These are phyloP conservation scores for Hyphopichia wangnamkhiaoensis DNA, from an alignment of 1,139 yeast genomes.

Conservation along the genomic window DNA sequence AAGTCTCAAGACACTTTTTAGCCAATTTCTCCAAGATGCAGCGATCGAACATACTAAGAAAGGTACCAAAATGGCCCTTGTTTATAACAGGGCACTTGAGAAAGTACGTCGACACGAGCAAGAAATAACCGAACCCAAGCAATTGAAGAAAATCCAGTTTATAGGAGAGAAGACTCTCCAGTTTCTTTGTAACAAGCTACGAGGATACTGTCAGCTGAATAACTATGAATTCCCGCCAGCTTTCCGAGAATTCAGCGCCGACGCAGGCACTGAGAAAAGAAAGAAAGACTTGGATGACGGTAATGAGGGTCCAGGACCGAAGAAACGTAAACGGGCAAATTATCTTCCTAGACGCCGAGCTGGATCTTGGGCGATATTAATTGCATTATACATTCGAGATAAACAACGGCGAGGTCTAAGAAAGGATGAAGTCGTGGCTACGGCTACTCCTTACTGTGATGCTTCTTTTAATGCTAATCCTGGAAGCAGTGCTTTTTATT, in stretches of 20 bases:
- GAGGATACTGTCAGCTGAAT: slow-evolving; percentile 47
- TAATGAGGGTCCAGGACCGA: slow-evolving; percentile 4
- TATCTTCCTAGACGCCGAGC: slow-evolving; percentile 80
- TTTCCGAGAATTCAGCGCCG: slow-evolving; percentile 19
- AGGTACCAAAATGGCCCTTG: slow-evolving; percentile 44
- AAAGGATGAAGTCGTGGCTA: slow-evolving; percentile 56
- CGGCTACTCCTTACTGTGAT: slow-evolving; percentile 65
- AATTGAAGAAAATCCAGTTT: slow-evolving; percentile 51
- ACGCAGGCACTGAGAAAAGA: background rate
- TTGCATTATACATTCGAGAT: slow-evolving; percentile 63
- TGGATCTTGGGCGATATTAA: slow-evolving; percentile 83
- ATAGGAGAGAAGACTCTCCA: slow-evolving; percentile 66
- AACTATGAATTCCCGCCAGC: slow-evolving; percentile 41
- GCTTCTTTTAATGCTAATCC: slow-evolving; percentile 66
- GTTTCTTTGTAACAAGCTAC: slow-evolving; percentile 41
- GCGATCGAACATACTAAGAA: slow-evolving; percentile 41
- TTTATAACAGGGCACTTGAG: slow-evolving; percentile 51
- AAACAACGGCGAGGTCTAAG: slow-evolving; percentile 51
- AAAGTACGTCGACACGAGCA: slow-evolving; percentile 41
- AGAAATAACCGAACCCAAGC: slow-evolving; percentile 48
- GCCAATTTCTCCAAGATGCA: slow-evolving; percentile 55
- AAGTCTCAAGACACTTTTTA: slow-evolving; percentile 29
- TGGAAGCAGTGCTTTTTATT: slow-evolving; percentile 60
- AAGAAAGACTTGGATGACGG: slow-evolving; percentile 2
- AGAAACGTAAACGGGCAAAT: slow-evolving; percentile 31